Evolutionary conservation across 2,329 filamentous ascomycete genomes (phyloP).

Genomic region (Shiraia bambusicola): DNA sequence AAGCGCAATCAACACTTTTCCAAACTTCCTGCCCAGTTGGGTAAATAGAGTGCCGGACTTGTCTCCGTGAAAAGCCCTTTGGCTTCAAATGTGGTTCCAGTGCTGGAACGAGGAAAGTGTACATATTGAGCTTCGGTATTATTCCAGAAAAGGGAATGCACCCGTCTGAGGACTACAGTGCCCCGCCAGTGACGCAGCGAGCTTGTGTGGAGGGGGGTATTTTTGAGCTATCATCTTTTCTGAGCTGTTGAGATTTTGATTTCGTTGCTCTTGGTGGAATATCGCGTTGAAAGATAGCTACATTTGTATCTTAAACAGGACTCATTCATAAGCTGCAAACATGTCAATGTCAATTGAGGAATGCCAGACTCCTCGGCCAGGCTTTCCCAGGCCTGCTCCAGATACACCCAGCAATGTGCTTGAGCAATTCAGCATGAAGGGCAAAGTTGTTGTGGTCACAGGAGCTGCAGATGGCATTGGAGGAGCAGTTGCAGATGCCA

Average conservation of each 20-base stretch:
- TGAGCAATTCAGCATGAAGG: slow-evolving; percentile 38
- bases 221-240: neutral
- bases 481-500: slow-evolving; percentile 37
- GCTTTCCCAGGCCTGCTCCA: slow-evolving; percentile 31
- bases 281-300: neutral
- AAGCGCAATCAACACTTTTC: no score
- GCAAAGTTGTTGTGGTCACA: slow-evolving; percentile 47
- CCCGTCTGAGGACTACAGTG: slow-evolving; percentile 17
- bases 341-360: slow-evolving; percentile 42
- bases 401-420: slow-evolving; percentile 32
- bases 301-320: neutral
- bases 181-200: slow-evolving; percentile 23
- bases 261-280: no score
- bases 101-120: slow-evolving; percentile 10
- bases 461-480: slow-evolving; percentile 60
- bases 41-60: no score
- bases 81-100: neutral
- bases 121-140: slow-evolving; percentile 11
- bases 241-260: no score
- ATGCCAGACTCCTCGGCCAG: slow-evolving; percentile 23
- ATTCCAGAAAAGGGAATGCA: slow-evolving; percentile 5
- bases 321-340: slow-evolving; percentile 11
- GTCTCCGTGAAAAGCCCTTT: no score
- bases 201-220: neutral
- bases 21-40: no score